Evolutionary conservation across 2,329 filamentous ascomycete genomes (phyloP).

Genomic region (Xylariales sp.): DNA sequence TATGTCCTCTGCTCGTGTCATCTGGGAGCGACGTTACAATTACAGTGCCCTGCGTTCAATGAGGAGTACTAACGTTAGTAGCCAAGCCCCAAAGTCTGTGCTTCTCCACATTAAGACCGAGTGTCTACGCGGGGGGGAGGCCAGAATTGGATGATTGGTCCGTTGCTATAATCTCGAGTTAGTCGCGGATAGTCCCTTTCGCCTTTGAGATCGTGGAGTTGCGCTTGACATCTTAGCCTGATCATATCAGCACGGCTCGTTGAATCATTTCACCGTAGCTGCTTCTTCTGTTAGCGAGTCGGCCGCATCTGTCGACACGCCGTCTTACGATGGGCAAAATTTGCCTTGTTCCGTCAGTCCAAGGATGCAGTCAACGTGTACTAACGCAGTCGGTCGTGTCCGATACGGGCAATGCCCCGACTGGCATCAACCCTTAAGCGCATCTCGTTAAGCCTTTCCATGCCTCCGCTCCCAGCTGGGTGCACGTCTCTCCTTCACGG

Average conservation of each 20-base stretch:
- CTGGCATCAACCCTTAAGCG: not conserved
- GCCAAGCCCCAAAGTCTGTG: slow-evolving; percentile 6
- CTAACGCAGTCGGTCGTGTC: not conserved
- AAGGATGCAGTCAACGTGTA: not conserved
- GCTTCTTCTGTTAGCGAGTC: too few relatives aligned
- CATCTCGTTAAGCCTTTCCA: not conserved
- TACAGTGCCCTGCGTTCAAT: too few relatives aligned
- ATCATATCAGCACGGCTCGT: not conserved
- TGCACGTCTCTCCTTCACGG: too few relatives aligned
- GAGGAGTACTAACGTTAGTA: not conserved
- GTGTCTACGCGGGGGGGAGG: slow-evolving; percentile 3
- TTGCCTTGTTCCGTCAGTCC: too few relatives aligned
- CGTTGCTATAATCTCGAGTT: slow-evolving; percentile 1
- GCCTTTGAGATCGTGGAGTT: too few relatives aligned
- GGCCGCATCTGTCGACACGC: too few relatives aligned
- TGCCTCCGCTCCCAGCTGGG: too few relatives aligned
- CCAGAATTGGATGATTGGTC: slow-evolving; percentile 4
- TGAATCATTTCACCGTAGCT: too few relatives aligned
- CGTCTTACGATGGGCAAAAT: too few relatives aligned
- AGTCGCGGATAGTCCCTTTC: slow-evolving; percentile 8
- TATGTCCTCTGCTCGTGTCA: slow-evolving; percentile 1
- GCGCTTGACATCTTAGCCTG: too few relatives aligned
- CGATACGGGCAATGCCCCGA: not conserved
- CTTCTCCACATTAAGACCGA: slow-evolving; percentile 7
- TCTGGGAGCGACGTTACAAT: slow-evolving; percentile 7